Percentiles rank a stretch among this genome's conserved stretches.
Conservation (phyloP, 2,329 filamentous ascomycete species). For the Penicillium sp. region DNA sequence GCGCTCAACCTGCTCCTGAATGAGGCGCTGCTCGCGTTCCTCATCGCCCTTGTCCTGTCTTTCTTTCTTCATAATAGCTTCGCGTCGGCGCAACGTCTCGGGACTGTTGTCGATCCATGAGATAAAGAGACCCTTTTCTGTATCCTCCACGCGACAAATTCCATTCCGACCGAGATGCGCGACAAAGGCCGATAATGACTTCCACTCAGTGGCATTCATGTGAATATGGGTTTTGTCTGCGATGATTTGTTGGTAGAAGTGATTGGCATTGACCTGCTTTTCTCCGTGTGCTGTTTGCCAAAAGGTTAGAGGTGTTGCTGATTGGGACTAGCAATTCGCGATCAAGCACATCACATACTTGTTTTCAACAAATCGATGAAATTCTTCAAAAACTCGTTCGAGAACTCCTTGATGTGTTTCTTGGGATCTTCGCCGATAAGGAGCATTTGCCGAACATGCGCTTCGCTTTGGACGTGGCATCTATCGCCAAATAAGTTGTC, state of each 20-base stretch:
- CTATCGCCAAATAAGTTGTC: background rate
- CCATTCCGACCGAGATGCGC: slow-evolving; percentile 81
- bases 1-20: slow-evolving; percentile 75
- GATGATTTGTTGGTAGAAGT: slow-evolving; percentile 94
- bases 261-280: slow-evolving; percentile 81
- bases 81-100: slow-evolving; percentile 71
- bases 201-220: slow-evolving; percentile 91
- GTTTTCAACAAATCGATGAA: slow-evolving; percentile 73
- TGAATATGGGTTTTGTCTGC: slow-evolving; percentile 81
- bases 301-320: background rate
- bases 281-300: slow-evolving; percentile 61
- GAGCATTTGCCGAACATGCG: slow-evolving; percentile 84
- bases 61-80: slow-evolving; percentile 77
- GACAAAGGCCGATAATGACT: slow-evolving; percentile 79
- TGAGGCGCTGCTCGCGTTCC: slow-evolving; percentile 74
- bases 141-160: slow-evolving; percentile 84
- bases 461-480: slow-evolving; percentile 75
- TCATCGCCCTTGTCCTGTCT: slow-evolving; percentile 86
- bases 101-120: slow-evolving; percentile 89
- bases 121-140: slow-evolving; percentile 74
- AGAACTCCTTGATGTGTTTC: slow-evolving; percentile 76
- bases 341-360: slow-evolving; percentile 17
- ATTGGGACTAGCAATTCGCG: no score
- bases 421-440: slow-evolving; percentile 81
- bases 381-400: slow-evolving; percentile 71